Conservation (phyloP, 192 early-diverging fungal species). For the Rhizoclosmatium globosum region DNA sequence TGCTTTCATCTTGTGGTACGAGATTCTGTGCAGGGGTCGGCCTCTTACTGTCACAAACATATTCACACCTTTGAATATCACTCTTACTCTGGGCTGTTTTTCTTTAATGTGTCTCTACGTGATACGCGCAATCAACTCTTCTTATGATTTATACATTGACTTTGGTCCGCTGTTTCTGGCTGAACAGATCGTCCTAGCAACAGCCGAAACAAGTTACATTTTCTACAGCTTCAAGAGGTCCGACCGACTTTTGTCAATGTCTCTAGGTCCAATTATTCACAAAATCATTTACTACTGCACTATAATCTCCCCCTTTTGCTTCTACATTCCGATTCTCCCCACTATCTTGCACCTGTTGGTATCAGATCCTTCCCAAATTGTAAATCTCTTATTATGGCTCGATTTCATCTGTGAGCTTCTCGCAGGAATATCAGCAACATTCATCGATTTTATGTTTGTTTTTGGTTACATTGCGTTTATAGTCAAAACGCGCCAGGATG, state of each 20-base stretch:
- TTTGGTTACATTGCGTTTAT: constrained; percentile 1
- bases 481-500: not conserved
- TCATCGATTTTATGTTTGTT: not conserved
- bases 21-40: not conserved
- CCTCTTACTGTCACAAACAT: not conserved
- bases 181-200: not conserved
- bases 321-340: constrained; percentile 12
- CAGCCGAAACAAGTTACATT: constrained; percentile 7
- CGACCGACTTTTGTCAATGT: not conserved
- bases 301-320: not conserved
- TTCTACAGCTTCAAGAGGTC: constrained; percentile 1
- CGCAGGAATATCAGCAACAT: not conserved
- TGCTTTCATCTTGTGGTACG: not conserved
- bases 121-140: not conserved
- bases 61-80: constrained; percentile 21
- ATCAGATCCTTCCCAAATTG: too few relatives aligned
- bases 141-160: not conserved
- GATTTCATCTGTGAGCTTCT: not conserved
- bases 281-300: constrained; percentile 18
- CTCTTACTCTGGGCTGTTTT: not conserved
- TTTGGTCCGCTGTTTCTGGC: not conserved
- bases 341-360: not conserved
- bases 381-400: not conserved
- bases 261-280: not conserved
- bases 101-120: not conserved